Conservation (phyloP, 768 basidiomycete genomes). For the Cystofilobasidium capitatum region DNA sequence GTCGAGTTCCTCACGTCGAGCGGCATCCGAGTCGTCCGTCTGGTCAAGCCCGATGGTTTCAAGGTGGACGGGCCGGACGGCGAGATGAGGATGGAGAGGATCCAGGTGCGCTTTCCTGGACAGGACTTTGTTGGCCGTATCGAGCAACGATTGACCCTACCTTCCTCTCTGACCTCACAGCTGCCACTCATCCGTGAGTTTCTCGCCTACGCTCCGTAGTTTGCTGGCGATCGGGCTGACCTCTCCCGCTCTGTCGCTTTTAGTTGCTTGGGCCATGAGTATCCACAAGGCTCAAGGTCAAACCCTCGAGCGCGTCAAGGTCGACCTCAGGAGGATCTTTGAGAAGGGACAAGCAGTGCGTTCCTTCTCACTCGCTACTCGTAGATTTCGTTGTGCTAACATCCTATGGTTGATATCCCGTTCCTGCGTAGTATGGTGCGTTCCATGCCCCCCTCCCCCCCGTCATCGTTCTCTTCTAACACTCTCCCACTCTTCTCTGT, state of each 20-base stretch:
- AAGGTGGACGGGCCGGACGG: constrained; percentile 82
- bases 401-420: neutral
- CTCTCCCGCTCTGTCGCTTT: neutral
- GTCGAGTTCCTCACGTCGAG: constrained; percentile 57
- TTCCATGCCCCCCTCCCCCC: too few species aligned
- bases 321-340: constrained; percentile 84
- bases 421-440: too few species aligned
- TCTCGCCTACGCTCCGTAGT: too few species aligned
- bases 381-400: too few species aligned
- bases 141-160: neutral
- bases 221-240: neutral
- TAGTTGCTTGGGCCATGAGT: constrained; percentile 79
- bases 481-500: neutral
- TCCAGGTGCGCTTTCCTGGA: constrained; percentile 52
- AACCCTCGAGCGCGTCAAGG: constrained; percentile 86
- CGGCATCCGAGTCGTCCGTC: constrained; percentile 40
- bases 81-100: constrained; percentile 66
- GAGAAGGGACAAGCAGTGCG: constrained; percentile 42
- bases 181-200: constrained; percentile 57
- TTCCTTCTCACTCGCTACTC: neutral
- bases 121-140: neutral
- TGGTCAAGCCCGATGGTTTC: constrained; percentile 65
- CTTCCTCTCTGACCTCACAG: constrained; percentile 44
- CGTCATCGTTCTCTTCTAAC: neutral
- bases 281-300: constrained; percentile 99